Conservation (phyloP, 257 asterid species). For the Rehmannia glutinosa region DNA sequence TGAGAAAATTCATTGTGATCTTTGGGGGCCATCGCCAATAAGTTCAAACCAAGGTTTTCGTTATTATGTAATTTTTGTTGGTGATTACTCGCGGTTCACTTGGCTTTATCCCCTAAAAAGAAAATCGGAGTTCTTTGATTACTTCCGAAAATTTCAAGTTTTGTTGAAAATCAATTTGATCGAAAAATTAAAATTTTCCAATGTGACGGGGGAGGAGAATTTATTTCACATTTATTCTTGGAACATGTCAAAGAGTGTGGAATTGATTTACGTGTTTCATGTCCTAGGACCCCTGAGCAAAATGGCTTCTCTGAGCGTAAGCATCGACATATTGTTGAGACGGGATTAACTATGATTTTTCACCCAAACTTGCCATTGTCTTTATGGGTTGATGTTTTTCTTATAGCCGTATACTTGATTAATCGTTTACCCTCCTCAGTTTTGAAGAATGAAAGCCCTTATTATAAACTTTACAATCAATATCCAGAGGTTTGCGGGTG, state of each 20-base stretch:
- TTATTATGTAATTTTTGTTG: not conserved
- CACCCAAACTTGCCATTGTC: not conserved
- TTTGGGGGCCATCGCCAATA: slow-evolving; percentile 4
- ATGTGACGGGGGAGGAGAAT: slow-evolving; percentile 7
- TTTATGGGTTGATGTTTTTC: not conserved
- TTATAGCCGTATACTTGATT: not conserved
- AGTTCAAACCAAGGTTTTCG: not conserved
- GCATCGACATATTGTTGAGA: slow-evolving; percentile 10
- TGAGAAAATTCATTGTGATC: slow-evolving; percentile 11
- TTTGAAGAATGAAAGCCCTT: not conserved
- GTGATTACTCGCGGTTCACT: not conserved
- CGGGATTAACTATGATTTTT: not conserved
- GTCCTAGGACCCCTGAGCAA: not conserved
- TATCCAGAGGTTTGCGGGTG: not conserved
- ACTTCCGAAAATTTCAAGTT: not conserved
- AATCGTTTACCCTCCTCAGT: not conserved
- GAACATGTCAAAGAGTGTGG: not conserved
- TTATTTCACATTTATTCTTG: not conserved
- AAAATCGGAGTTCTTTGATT: not conserved
- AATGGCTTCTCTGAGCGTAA: not conserved
- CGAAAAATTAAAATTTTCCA: not conserved
- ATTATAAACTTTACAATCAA: not conserved
- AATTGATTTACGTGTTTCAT: not conserved
- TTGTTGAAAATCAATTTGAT: slow-evolving; percentile 2
- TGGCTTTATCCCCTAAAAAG: not conserved